Conservation (phyloP, 768 basidiomycete genomes). For the Leccinum uliginosum region DNA sequence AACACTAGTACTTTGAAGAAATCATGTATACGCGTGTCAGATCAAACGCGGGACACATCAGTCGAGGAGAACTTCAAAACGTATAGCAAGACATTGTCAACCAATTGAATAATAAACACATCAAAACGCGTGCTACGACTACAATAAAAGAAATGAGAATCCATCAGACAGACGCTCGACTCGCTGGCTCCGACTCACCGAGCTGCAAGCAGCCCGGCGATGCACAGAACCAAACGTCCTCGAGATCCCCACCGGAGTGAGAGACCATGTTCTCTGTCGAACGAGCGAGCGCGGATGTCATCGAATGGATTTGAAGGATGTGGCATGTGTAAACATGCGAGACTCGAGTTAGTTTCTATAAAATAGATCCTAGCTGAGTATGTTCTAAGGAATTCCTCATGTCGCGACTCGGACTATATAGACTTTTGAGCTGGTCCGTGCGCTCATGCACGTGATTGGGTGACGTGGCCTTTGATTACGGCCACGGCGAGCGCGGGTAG, state of each 20-base stretch:
- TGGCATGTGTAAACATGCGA: slow-evolving; percentile 77
- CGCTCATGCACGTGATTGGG: slow-evolving; percentile 21
- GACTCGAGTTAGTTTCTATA: slow-evolving; percentile 78
- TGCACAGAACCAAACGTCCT: slow-evolving; percentile 55
- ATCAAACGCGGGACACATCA: too few relatives aligned
- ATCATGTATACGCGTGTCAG: too few relatives aligned
- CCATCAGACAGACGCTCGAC: slow-evolving; percentile 64
- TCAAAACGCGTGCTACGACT: not conserved
- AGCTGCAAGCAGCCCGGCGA: slow-evolving; percentile 27
- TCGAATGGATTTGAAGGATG: slow-evolving; percentile 69
- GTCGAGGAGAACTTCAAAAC: too few relatives aligned
- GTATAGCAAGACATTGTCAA: not conserved
- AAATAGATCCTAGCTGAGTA: slow-evolving; percentile 80
- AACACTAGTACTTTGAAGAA: too few relatives aligned
- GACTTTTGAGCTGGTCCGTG: slow-evolving; percentile 32
- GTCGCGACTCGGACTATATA: slow-evolving; percentile 30
- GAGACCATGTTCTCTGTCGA: slow-evolving; percentile 59
- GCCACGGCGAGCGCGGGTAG: not conserved
- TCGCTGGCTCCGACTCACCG: slow-evolving; percentile 40
- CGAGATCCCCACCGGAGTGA: slow-evolving; percentile 40
- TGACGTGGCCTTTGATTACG: not conserved
- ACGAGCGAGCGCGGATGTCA: slow-evolving; percentile 63
- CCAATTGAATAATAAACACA: not conserved
- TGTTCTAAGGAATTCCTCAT: slow-evolving; percentile 51
- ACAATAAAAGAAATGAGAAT: slow-evolving; percentile 26